phyloP scores from a whole-genome alignment of 2,329 filamentous ascomycete species.

The Claviceps digitariae region DNA sequence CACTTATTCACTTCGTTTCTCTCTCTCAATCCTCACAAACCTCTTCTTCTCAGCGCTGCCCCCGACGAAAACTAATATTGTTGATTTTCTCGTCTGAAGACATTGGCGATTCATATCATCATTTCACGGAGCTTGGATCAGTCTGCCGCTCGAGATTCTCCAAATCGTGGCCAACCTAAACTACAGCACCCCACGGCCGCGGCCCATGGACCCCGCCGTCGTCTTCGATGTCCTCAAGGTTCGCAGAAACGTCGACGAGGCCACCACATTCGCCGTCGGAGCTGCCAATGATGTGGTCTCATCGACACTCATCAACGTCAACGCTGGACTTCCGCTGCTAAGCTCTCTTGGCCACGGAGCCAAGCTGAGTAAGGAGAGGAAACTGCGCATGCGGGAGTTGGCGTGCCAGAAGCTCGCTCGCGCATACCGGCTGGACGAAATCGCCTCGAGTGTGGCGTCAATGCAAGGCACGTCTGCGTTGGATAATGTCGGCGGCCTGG shows the following conservation, averaged over 20 bases:
- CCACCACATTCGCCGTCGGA: constrained; percentile 62
- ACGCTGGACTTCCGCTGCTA: constrained; percentile 21
- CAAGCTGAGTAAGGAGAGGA: constrained; percentile 62
- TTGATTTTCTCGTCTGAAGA: constrained; percentile 26
- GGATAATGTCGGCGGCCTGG: constrained; percentile 61
- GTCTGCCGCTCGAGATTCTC: constrained; percentile 65
- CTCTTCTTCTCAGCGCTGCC: background rate
- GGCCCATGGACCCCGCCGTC: constrained; percentile 63
- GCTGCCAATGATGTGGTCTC: constrained; percentile 62
- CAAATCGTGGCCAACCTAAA: constrained; percentile 68
- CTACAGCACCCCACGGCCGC: constrained; percentile 62
- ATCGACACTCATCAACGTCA: constrained; percentile 43
- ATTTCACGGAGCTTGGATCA: constrained; percentile 73
- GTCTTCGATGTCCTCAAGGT: constrained; percentile 81
- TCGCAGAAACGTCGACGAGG: constrained; percentile 65
- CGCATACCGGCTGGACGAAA: constrained; percentile 72
- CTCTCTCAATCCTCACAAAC: background rate
- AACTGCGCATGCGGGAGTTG: constrained; percentile 67
- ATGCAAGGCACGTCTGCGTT: constrained; percentile 71
- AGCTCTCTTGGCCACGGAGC: constrained; percentile 30
- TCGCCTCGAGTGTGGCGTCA: constrained; percentile 67
- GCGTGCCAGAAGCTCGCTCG: constrained; percentile 64
- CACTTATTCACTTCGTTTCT: too few relatives aligned
- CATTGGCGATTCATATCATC: constrained; percentile 79
- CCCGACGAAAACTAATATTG: background rate